Conservation (phyloP, 2,329 filamentous ascomycete genomes). For the Calonectria crousiana region DNA sequence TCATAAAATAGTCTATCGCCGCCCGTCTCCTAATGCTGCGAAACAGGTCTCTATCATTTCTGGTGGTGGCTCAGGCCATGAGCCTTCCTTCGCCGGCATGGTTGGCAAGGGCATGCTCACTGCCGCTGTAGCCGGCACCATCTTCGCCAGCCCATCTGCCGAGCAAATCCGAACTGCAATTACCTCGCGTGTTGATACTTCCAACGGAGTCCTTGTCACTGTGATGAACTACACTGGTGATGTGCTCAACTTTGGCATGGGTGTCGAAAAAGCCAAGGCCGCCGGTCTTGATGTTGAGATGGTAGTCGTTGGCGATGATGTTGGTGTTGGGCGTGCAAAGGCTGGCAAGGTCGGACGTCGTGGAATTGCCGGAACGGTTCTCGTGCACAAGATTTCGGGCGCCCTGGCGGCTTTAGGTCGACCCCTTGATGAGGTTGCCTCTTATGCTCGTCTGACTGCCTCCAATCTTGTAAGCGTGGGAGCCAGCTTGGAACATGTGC, state of each 20-base stretch:
- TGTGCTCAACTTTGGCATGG: slow-evolving; percentile 93
- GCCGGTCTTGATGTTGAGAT: slow-evolving; percentile 84
- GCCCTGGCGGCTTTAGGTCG: slow-evolving; percentile 81
- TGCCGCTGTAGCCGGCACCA: slow-evolving; percentile 86
- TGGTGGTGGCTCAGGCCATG: slow-evolving; percentile 90
- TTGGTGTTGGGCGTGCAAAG: slow-evolving; percentile 83
- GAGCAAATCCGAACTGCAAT: slow-evolving; percentile 87
- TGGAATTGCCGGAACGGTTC: slow-evolving; percentile 90
- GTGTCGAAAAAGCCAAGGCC: slow-evolving; percentile 90
- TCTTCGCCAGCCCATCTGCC: slow-evolving; percentile 85
- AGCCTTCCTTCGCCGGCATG: slow-evolving; percentile 88
- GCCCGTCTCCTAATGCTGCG: slow-evolving; percentile 61
- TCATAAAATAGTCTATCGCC: slow-evolving; percentile 87
- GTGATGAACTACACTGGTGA: slow-evolving; percentile 97
- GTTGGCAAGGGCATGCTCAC: slow-evolving; percentile 85
- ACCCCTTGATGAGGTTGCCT: slow-evolving; percentile 77
- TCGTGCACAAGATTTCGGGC: slow-evolving; percentile 92
- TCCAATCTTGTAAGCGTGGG: slow-evolving; percentile 88
- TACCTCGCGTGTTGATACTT: slow-evolving; percentile 76
- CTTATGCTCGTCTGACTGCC: slow-evolving; percentile 77
- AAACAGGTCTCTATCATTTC: slow-evolving; percentile 84
- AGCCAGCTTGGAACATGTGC: slow-evolving; percentile 89
- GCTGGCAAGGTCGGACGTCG: slow-evolving; percentile 93
- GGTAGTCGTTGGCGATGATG: slow-evolving; percentile 93
- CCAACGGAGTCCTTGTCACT: slow-evolving; percentile 84